Conservation (phyloP, 2,329 filamentous ascomycete genomes). For the Nigrospora osmanthi region DNA sequence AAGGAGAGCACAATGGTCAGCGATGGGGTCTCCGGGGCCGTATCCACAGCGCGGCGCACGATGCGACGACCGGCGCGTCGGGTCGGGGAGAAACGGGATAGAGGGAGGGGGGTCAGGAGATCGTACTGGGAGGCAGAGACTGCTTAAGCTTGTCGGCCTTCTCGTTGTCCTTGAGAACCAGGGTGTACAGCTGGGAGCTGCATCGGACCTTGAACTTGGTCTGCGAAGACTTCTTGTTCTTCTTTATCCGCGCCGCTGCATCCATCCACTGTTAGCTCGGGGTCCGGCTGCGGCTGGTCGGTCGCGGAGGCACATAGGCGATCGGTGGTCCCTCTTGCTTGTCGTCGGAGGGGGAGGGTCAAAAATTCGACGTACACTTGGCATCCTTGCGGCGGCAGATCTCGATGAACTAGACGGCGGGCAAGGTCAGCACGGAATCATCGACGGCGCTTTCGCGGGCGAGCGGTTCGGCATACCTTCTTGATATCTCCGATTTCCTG, state of each 20-base stretch:
- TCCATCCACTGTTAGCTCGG: conserved; percentile 3
- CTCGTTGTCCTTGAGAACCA: conserved; percentile 95
- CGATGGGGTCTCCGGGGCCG: not conserved
- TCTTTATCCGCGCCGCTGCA: conserved; percentile 86
- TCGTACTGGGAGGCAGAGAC: conserved; percentile 92
- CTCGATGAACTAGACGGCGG: conserved; percentile 80
- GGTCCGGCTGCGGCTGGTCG: too few species aligned
- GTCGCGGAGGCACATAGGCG: too few species aligned
- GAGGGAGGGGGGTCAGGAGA: not conserved
- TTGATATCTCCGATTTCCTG: conserved; percentile 98
- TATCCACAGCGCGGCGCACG: too few species aligned
- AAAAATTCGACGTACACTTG: conserved; percentile 67
- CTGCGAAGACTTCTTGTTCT: conserved; percentile 81
- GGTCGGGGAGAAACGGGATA: too few species aligned
- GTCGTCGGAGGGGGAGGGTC: conserved; percentile 5
- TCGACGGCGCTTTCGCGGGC: not conserved
- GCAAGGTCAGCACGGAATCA: conserved; percentile 15
- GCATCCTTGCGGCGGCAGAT: conserved; percentile 99
- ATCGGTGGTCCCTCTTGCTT: not conserved
- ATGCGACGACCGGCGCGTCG: too few species aligned
- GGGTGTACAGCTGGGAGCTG: conserved; percentile 92
- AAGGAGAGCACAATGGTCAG: conserved; percentile 6
- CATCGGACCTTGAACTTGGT: conserved; percentile 99
- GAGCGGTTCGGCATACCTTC: conserved; percentile 41
- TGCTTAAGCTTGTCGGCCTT: conserved; percentile 99